phyloP scores from a whole-genome alignment of 1,284 basidiomycete species.

The Fomitopsis palustris region DNA sequence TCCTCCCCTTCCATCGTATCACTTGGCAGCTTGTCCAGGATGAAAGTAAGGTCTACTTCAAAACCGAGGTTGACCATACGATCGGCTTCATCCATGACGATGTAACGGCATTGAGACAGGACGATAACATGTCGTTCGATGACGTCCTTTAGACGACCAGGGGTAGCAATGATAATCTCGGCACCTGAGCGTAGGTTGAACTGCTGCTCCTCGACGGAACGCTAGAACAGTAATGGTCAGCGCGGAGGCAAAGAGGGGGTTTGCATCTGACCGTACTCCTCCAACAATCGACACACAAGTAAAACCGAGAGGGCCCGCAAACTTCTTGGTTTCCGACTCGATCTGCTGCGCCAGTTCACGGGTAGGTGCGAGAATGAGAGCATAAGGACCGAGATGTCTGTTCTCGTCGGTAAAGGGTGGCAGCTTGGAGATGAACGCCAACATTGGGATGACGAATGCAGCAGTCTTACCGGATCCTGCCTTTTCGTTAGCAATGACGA shows the following conservation, averaged over 20 bases:
- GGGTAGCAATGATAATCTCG: slow-evolving; percentile 98
- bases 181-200: slow-evolving; percentile 94
- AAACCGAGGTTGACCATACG: slow-evolving; percentile 98
- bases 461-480: slow-evolving; percentile 97
- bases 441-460: slow-evolving; percentile 98
- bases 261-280: slow-evolving; percentile 57
- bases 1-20: slow-evolving; percentile 87
- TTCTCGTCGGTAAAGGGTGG: slow-evolving; percentile 88
- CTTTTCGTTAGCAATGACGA: slow-evolving; percentile 1
- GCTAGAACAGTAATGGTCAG: slow-evolving; percentile 36
- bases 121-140: slow-evolving; percentile 95
- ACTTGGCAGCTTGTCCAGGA: slow-evolving; percentile 88
- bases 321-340: slow-evolving; percentile 89
- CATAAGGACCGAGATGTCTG: slow-evolving; percentile 89
- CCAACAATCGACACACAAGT: slow-evolving; percentile 97
- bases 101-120: slow-evolving; percentile 93
- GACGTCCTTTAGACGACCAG: slow-evolving; percentile 96
- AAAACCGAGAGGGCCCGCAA: slow-evolving; percentile 85
- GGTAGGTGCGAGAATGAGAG: slow-evolving; percentile 92
- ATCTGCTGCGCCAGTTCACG: slow-evolving; percentile 99
- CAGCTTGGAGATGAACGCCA: slow-evolving; percentile 87
- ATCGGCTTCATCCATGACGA: slow-evolving; percentile 99
- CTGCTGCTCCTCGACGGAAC: slow-evolving; percentile 94
- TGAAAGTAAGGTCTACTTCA: slow-evolving; percentile 92
- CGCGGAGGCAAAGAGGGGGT: slow-evolving; percentile 2